Evolutionary conservation across 306 rosid species (phyloP).

Genomic region (Cucurbita pepo): DNA sequence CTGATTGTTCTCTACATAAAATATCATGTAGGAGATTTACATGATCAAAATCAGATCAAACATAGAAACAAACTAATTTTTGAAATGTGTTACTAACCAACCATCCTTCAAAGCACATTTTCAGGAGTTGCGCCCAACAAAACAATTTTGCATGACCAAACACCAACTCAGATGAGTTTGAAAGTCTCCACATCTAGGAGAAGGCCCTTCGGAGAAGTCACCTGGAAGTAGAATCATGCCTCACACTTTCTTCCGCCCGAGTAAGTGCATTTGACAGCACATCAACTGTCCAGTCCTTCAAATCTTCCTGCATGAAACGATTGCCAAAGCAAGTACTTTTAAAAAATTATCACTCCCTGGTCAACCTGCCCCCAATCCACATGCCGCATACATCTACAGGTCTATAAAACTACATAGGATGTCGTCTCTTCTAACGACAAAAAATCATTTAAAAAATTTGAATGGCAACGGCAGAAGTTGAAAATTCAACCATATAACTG

Average conservation of each 20-base stretch:
- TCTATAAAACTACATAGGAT: not conserved
- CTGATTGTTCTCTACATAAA: not conserved
- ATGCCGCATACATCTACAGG: not conserved
- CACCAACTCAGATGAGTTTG: not conserved
- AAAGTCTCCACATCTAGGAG: not conserved
- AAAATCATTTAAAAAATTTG: not conserved
- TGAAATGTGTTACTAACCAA: not conserved
- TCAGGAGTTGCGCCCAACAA: not conserved
- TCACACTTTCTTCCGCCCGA: conserved; percentile 45
- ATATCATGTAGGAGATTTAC: not conserved
- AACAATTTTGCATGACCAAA: not conserved
- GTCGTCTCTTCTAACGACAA: not conserved
- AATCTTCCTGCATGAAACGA: conserved; percentile 36
- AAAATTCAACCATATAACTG: not conserved
- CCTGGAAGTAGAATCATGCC: conserved; percentile 13
- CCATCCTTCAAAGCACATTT: not conserved
- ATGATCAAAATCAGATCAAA: not conserved
- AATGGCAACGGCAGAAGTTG: not conserved
- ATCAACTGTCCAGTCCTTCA: conserved; percentile 75
- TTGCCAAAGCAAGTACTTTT: not conserved
- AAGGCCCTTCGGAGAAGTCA: not conserved
- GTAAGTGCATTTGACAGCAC: conserved; percentile 50
- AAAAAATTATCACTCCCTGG: not conserved
- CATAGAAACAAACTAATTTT: not conserved
- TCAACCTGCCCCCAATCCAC: not conserved